Percentiles rank a stretch among this genome's conserved stretches.
phyloP scores from a whole-genome alignment of 495 filamentous ascomycete genomes.

The Mytilinidion resinicola region DNA sequence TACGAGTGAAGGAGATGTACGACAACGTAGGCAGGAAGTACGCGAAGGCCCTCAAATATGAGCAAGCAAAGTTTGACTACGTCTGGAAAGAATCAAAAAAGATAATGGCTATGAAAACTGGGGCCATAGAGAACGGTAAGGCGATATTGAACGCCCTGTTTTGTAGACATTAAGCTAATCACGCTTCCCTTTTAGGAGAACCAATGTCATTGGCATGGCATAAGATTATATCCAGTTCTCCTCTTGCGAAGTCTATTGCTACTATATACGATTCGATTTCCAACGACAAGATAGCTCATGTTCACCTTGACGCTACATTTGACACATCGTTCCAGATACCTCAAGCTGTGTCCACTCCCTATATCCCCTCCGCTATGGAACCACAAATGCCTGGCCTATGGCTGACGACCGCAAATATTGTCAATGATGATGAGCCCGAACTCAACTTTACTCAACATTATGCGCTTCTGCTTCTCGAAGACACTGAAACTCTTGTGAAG shows the following conservation, averaged over 20 bases:
- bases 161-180: too few species aligned
- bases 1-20: conserved; percentile 72
- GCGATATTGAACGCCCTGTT: too few species aligned
- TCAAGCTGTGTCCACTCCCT: conserved; percentile 65
- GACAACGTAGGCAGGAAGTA: conserved; percentile 84
- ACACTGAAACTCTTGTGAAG: conserved; percentile 72
- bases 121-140: conserved; percentile 57
- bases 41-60: conserved; percentile 81
- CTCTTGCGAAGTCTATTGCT: conserved; percentile 76
- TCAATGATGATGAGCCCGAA: conserved; percentile 58
- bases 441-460: conserved; percentile 76
- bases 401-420: conserved; percentile 77
- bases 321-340: conserved; percentile 84
- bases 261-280: conserved; percentile 76
- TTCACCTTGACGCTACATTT: conserved; percentile 51
- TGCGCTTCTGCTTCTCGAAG: conserved; percentile 75
- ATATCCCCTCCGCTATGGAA: conserved; percentile 61
- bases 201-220: conserved; percentile 55
- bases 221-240: conserved; percentile 65
- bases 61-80: conserved; percentile 79
- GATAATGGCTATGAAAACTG: conserved; percentile 70
- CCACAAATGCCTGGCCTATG: conserved; percentile 66
- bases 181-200: conserved; percentile 36
- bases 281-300: conserved; percentile 71
- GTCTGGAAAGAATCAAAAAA: conserved; percentile 79